A percentile compares a stretch with the other conserved stretches of the same genome.
Evolutionary conservation across 495 filamentous ascomycete genomes (phyloP).

Genomic region (Penicillium steckii): DNA sequence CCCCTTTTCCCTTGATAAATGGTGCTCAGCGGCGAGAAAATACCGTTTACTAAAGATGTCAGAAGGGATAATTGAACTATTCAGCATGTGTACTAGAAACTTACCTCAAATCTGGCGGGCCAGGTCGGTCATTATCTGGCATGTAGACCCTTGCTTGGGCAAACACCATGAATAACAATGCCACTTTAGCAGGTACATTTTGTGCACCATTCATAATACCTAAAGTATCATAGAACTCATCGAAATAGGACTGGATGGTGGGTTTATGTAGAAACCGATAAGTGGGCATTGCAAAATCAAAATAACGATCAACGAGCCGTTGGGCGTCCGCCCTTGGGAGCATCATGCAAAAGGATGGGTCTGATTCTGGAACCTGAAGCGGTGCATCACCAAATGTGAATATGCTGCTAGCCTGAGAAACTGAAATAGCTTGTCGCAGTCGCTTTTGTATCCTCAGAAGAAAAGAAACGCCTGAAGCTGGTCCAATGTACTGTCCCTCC

Average conservation of each 20-base stretch:
- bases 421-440: conserved; percentile 9
- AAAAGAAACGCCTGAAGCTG: conserved; percentile 28
- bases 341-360: conserved; percentile 13
- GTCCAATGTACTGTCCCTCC: conserved; percentile 28
- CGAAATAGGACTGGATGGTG: conserved; percentile 18
- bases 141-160: conserved; percentile 2
- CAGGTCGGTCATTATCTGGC: not conserved
- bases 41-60: not conserved
- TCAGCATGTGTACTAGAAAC: not conserved
- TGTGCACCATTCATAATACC: conserved; percentile 11
- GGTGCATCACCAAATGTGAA: conserved; percentile 26
- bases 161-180: conserved; percentile 3
- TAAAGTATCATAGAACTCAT: conserved; percentile 23
- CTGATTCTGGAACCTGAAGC: conserved; percentile 7
- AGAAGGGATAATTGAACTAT: not conserved
- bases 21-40: conserved; percentile 3
- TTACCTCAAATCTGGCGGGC: not conserved
- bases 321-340: conserved; percentile 10
- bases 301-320: conserved; percentile 22
- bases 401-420: conserved; percentile 7
- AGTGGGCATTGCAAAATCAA: conserved; percentile 28
- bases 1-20: conserved; percentile 2
- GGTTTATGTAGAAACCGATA: conserved; percentile 26
- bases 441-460: conserved; percentile 24
- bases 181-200: not conserved